Conservation (phyloP, 164 flowering plant genomes). For the Brasenia schreberi region DNA sequence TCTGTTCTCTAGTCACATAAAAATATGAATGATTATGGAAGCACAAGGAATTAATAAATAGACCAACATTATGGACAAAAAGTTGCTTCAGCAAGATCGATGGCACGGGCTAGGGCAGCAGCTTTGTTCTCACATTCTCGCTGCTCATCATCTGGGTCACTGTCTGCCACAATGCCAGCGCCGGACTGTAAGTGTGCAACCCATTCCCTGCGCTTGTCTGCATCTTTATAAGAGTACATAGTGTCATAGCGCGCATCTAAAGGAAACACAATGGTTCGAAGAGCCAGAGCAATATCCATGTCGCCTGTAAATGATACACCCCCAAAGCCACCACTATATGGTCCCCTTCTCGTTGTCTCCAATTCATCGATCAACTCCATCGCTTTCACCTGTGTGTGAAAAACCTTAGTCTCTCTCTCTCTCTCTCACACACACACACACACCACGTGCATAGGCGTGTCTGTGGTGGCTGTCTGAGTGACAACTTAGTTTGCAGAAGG, state of each 20-base stretch:
- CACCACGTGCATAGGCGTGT: too few species aligned
- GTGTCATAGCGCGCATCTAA: constrained; percentile 48
- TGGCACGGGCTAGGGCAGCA: constrained; percentile 80
- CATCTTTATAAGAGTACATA: constrained; percentile 74
- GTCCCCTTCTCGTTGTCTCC: constrained; percentile 76
- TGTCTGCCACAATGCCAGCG: constrained; percentile 85
- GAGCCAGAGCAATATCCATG: constrained; percentile 84
- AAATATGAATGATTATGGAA: neutral
- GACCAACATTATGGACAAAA: constrained; percentile 23
- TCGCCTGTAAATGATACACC: constrained; percentile 73
- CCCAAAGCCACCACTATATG: constrained; percentile 93
- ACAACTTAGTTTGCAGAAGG: too few species aligned
- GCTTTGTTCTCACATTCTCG: constrained; percentile 86
- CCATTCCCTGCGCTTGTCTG: constrained; percentile 62
- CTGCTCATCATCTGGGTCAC: constrained; percentile 70
- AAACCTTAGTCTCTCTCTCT: neutral
- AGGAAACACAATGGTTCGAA: constrained; percentile 86
- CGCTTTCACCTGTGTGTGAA: constrained; percentile 56
- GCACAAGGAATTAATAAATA: neutral
- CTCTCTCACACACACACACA: neutral
- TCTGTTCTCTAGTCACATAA: neutral
- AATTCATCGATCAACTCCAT: constrained; percentile 86
- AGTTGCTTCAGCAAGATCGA: constrained; percentile 84
- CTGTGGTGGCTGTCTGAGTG: too few species aligned
- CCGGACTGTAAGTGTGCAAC: constrained; percentile 89